Evolutionary conservation across 441 rosid species (phyloP), one percentile per base, ranked within the genome.

Genomic region (Aleurites moluccanus): DNA sequence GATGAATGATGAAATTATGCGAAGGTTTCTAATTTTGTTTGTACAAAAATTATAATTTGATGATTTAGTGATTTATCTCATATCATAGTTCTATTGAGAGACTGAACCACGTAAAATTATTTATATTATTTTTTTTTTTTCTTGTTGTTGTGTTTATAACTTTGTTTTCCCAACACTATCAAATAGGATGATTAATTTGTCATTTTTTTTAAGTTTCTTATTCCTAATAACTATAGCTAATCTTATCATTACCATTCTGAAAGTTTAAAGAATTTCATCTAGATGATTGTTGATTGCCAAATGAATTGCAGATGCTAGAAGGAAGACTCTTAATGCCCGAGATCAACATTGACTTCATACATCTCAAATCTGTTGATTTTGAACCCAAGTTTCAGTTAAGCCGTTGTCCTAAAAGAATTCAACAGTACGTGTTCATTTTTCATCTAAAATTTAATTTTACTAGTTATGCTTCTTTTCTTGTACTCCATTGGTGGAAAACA

Each of bases 261-360:
- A 20, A 25, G 40, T 18, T 6, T 33, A 20, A 40, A 59, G 7
- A 42, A n/a, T 55, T n/a, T 55, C 59, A 8, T 55, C 4, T 20
- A n/a, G 13, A n/a, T 55, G 59, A 55, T 21, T 55, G 25, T 18
- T 53, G 25, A 53, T 10, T 45, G 50, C 50, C 16, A 21, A 61
- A 21, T 73, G 67, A 53, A 40, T 27, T 33, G 9, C 81, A 87
- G 93, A 89, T 89, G 93, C 69, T 87, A 13, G 88, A 87, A 83
- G 89, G 91, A 70, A 83, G 30, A 59, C 61, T 77, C 3, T 64
- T 3, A n/a, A 74, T 38, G n/a, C 67, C 59, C 23, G 53, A 64
- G 69, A 66, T 52, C 52, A 78, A 72, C 52, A 72, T 53, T 18
- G 84, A 79, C 56, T 57, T 25, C 44, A 62, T 65, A 44, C 75